Base-by-base conservation (phyloP, 306 rosid genomes). In the Pyrus communis region DNA sequence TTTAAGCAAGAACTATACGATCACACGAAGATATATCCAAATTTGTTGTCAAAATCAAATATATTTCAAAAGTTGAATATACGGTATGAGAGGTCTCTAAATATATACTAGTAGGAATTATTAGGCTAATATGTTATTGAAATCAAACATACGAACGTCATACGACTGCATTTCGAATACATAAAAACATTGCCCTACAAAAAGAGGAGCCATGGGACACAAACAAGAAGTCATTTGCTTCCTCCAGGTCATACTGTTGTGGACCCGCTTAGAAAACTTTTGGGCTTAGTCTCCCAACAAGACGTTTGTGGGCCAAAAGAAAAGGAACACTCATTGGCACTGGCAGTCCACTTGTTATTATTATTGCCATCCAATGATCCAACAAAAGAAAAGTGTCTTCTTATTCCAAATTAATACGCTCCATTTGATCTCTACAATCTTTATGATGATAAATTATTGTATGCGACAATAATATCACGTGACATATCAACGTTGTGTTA, bases 361-460 rank as follows among this genome's bases (percentile, higher is more conserved):
- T 63, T 9, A 68, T 57, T 73, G 82, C 82, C 30, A 22, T 64
- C 68, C 82, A 69, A 13, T 71, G n/a, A 80, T 70, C 57, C 80
- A 54, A 22, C 59, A 62, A 80, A 62, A 71, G 58, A 83, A 71
- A 51, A 60, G 30, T 61, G 64, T 40, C 27, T 3, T 61, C 15
- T 58, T 75, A 13, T 76, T 64, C 13, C 73, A 78, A 46, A 31
- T 22, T 31, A 46, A 21, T 33, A 6, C 38, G 51, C 76, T 69
- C 55, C 65, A 73, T 77, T 61, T 73, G 77, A 69, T 69, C 71
- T 73, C 33, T 27, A 71, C 64, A 31, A 7, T 71, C 35, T 19
- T 21, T 9, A 58, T 12, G 14, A 10, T 11, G 7, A 58, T 0
- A 58, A 22, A 22, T 58, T 58, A 58, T 58, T 22, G n/a, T 7